Evolutionary conservation across 768 basidiomycete genomes (phyloP), one percentile per base, ranked within the genome.

Genomic region (Cystofilobasidium bisporidii): DNA sequence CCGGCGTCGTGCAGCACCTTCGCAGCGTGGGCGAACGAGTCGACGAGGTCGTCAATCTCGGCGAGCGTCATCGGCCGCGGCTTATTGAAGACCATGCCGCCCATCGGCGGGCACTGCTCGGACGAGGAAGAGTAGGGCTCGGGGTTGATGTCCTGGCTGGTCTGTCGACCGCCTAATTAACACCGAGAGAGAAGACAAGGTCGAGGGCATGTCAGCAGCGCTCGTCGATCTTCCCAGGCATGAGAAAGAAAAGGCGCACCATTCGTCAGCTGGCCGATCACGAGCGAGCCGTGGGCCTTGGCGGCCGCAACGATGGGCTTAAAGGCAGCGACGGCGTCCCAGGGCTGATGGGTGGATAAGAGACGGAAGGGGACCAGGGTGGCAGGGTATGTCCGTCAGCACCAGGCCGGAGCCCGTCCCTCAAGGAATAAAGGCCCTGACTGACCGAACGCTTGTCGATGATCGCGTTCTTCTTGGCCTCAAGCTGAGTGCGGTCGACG

Each of bases 291-390:
- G 24, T 74, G 68, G 14, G 74, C 73, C 63, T 77, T 76, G 17
- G 71, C 61, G 3, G 71, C 70, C 22, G 65, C 69, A 50, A 77
- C 72, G 38, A 71, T 71, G 20, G 72, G 72, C 64, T 69, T 72
- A 63, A 77, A 70, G 92, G 64, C 69, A 43, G 72, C 71, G 33
- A 74, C 75, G 20, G 71, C 64, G 61, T 76, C 74, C 67, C 70
- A 75, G 6, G 36, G n/a, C n/a, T n/a, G n/a, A n/a, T n/a, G n/a
- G n/a, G n/a, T n/a, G n/a, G n/a, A n/a, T n/a, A n/a, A n/a, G n/a
- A 5, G 61, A 1, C 28, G 59, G 28, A 5, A 33, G 24, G 9
- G 26, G 24, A 26, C 24, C 60, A 64, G n/a, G 45, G 41, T 36
- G 61, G 45, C 6, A 6, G 50, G 20, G 20, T 5, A 47, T 5